Evolutionary conservation across 192 early-diverging fungal genomes (phyloP), one percentile per base, ranked within the genome.

Genomic region (Hyaloraphidium curvatum): DNA sequence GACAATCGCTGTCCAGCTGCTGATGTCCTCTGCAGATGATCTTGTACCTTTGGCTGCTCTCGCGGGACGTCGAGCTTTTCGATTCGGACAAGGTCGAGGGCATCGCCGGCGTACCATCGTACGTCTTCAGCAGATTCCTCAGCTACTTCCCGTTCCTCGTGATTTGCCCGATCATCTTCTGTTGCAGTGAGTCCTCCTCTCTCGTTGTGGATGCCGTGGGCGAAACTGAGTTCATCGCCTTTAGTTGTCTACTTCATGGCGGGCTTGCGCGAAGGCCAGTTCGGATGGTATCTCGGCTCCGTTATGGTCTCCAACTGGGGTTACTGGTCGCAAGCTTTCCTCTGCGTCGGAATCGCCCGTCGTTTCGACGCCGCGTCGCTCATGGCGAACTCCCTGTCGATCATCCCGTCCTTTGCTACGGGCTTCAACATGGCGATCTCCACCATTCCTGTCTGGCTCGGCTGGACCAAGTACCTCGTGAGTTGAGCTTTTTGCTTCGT

Each of bases 11-110:
- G n/a, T n/a, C n/a, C n/a, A n/a, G n/a, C n/a, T 25, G 23, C 43
- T 22, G 43, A 48, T 19, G 7, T 48, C 43, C 43, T 48, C 43
- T n/a, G n/a, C n/a, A n/a, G n/a, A 48, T 48, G 43, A 48, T 25
- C 5, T 9, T 48, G 23, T 48, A 22, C 19, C 11, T 48, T 25
- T 48, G 25, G 17, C 43, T 48, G 11, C 25, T 48, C 43, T 48
- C 43, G 19, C 14, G 25, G 23, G 43, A 48, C 25, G 25, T 48
- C 11, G 43, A 14, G 4, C 14, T 48, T 19, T 48, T 48, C 23
- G 43, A 48, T 25, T 14, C 43, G 43, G 43, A 48, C 23, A 5
- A 25, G 43, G 43, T 25, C 9, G 43, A 48, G 23, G 25, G 25
- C 43, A 25, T n/a, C n/a, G n/a, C 14, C 43, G 43, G 43, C 11